Conservation (phyloP, 129 eudicot genomes). For the Daucus carota region DNA sequence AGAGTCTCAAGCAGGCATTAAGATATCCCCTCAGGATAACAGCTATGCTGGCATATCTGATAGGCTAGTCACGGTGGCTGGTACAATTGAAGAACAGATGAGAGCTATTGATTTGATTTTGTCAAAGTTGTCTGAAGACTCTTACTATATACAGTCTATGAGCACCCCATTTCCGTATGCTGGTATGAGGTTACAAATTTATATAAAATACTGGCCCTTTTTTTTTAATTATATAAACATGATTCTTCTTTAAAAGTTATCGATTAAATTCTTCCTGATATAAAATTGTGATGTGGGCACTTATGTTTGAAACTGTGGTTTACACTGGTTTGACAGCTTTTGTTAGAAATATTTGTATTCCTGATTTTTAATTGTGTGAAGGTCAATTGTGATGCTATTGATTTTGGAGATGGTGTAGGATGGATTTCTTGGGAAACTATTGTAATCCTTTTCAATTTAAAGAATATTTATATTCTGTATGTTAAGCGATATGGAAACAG, state of each 20-base stretch:
- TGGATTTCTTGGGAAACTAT: too few relatives aligned
- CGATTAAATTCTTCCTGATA: background rate
- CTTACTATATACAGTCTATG: conserved; percentile 49
- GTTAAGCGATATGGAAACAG: too few relatives aligned
- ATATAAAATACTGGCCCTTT: background rate
- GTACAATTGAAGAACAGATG: conserved; percentile 69
- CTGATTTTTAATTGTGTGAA: background rate
- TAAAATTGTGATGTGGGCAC: background rate
- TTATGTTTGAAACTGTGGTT: background rate
- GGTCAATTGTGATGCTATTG: too few relatives aligned
- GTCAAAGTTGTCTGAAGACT: conserved; percentile 59
- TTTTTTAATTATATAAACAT: background rate
- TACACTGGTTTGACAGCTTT: background rate
- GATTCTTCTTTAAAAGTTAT: background rate
- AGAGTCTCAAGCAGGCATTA: conserved; percentile 78
- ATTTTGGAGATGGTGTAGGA: too few relatives aligned
- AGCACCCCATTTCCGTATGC: conserved; percentile 76
- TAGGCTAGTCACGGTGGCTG: conserved; percentile 73
- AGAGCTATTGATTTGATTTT: conserved; percentile 74
- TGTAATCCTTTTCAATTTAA: too few relatives aligned
- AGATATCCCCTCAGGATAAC: conserved; percentile 82
- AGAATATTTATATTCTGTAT: too few relatives aligned
- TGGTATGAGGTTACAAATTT: conserved; percentile 30
- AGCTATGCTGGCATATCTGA: conserved; percentile 70
- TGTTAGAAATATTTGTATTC: background rate